Percentiles rank a stretch among this genome's conserved stretches.
Conservation (phyloP, 768 basidiomycete species). For the Boletus patriciae region DNA sequence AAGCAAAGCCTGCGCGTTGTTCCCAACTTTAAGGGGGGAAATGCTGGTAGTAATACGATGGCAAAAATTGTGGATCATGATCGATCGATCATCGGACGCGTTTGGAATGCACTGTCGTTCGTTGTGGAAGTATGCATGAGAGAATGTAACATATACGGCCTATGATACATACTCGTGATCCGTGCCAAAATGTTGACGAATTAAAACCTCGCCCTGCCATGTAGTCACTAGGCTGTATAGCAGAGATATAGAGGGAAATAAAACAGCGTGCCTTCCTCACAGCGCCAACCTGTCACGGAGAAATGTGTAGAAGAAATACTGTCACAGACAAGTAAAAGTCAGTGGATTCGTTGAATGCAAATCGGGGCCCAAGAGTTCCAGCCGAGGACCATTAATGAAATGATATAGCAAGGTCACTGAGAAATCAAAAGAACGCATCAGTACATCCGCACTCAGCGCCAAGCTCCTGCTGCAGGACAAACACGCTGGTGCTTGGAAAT, state of each 20-base stretch:
- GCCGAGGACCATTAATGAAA: not conserved
- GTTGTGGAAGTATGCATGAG: not conserved
- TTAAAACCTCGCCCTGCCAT: no score
- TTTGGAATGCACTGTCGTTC: not conserved
- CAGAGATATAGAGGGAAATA: not conserved
- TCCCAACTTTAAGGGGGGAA: no score
- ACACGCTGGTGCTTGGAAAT: conserved; percentile 28
- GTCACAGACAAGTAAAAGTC: not conserved
- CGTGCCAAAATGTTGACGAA: no score
- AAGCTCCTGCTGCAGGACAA: conserved; percentile 21
- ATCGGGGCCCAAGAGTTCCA: not conserved
- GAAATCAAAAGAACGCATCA: not conserved
- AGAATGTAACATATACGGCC: not conserved
- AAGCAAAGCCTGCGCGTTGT: no score
- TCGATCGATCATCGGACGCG: not conserved
- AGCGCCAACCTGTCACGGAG: not conserved
- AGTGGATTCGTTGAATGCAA: not conserved
- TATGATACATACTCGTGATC: no score
- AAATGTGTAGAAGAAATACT: not conserved
- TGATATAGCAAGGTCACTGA: not conserved
- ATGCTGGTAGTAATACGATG: no score
- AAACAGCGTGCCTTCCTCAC: conserved; percentile 3
- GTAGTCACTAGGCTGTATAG: not conserved
- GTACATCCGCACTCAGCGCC: conserved; percentile 9
- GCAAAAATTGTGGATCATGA: not conserved